Evolutionary conservation across 495 filamentous ascomycete species (phyloP), one percentile per base, ranked within the genome.

Genomic region (Polyplosphaeria fusca): DNA sequence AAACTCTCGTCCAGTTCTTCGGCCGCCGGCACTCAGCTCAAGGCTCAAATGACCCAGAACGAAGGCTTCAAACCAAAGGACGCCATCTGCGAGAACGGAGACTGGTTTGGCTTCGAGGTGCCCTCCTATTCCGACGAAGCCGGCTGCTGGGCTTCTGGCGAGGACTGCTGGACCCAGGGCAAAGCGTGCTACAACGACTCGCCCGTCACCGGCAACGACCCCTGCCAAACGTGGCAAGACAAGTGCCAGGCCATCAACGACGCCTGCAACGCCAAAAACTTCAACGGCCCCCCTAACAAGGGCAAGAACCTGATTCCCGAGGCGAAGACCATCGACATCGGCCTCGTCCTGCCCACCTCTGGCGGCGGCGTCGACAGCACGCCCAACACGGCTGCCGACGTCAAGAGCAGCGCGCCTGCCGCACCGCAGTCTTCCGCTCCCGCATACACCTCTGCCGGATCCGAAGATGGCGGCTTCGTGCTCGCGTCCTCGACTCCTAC

Each of bases 21-120:
- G 2, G 20, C 38, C 24, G 32, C 69, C 67, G 4, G 51, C 58
- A 5, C 47, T 45, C 12, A 54, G n/a, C n/a, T 44, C 38, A 46
- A 38, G 0, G 43, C 67, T 1, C 50, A 63, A 7, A 43, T 26
- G 2, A 64, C 60, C 13, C 73, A 77, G 45, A 65, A 58, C n/a
- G 49, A 73, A 11, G 78, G 77, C 30, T 64, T 70, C 12, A 72
- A 80, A 38, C 83, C 82, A 0, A 43, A 62, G 0, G 66, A 70
- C 41, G 87, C 81, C 66, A 71, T 86, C 26, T 67, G 85, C 45
- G 77, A 79, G 55, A 87, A 86, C 63, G 85, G 73, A 32, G 87
- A 89, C 69, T 90, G 86, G 86, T 87, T 84, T 67, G 83, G 77
- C 27, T 61, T 75, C 19, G 78, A 86, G 59, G 70, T 87, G 0